Base-by-base conservation (phyloP, 805 yeast species). In the Starmerella kuoi region DNA sequence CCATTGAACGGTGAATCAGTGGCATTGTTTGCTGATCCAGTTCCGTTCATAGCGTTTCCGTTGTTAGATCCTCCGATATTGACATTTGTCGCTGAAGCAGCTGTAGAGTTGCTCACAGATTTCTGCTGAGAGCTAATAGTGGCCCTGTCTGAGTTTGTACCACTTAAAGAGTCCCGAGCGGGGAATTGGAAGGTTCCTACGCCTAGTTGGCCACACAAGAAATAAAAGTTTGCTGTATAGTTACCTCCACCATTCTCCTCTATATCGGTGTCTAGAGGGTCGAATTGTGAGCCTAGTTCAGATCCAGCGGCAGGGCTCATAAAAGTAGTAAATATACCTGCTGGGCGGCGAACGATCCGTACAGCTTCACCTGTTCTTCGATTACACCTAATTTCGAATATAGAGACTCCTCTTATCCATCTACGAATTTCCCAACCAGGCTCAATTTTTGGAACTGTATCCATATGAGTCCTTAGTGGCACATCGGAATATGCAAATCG, bases 401-500 rank as follows among this genome's bases (percentile, higher is more conserved):
- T 62, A 11, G 76, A 64, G 28, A 64, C 62, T 0, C 87, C 87
- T 35, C 70, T 58, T 3, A 79, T 52, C 91, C 91, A 83, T 33
- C 69, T 66, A 14, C 45, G 34, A 1, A 33, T 42, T 14, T 53
- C 56, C 46, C 46, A 46, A n/a, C 46, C 46, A 8, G 31, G 52
- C 55, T 37, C 55, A 50, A 17, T 49, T 49, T 17, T 60, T 45
- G 4, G 61, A 53, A 37, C 14, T 1, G 48, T 40, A 15, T 44
- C 37, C 45, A 60, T 46, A 52, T 60, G 56, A 52, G 73, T 65
- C 36, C 69, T 66, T 44, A 79, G 59, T 25, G 79, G 81, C 36
- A 74, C 52, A 48, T 79, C 77, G 7, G 81, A 66, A 51, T 70
- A 77, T 0, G 87, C 70, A 55, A 76, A 82, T 45, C 88, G 64